Percentiles rank a stretch among this genome's conserved stretches.
Conservation (phyloP, 352 stramenopile genomes). For the Phytophthora macrochlamydospora region DNA sequence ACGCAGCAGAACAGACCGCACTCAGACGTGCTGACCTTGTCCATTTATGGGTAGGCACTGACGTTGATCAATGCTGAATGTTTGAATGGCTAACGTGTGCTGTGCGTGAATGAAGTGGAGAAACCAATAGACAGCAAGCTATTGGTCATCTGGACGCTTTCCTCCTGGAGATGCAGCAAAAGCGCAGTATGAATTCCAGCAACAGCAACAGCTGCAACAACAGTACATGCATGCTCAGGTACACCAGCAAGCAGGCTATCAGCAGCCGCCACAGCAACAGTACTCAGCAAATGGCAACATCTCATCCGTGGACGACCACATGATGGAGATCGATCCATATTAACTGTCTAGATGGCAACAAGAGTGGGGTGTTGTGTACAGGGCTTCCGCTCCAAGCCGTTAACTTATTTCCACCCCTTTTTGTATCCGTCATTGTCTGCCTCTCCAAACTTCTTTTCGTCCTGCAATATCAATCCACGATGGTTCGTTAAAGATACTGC, state of each 20-base stretch:
- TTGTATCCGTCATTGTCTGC: constrained; percentile 81
- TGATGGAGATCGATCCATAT: constrained; percentile 65
- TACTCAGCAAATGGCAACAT: constrained; percentile 16
- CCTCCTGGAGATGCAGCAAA: constrained; percentile 69
- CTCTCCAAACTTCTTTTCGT: constrained; percentile 69
- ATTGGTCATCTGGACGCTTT: constrained; percentile 65
- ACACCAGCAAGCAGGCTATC: constrained; percentile 28
- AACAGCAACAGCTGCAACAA: constrained; percentile 46
- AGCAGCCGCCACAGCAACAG: constrained; percentile 29
- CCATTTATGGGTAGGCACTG: constrained; percentile 68
- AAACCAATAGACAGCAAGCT: constrained; percentile 57
- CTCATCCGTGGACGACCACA: constrained; percentile 45
- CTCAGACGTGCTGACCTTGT: constrained; percentile 54
- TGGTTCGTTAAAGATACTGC: not conserved
- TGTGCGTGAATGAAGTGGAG: constrained; percentile 25
- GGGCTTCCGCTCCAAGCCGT: not conserved
- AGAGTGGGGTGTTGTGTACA: constrained; percentile 15
- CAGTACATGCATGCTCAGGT: constrained; percentile 42
- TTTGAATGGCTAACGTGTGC: constrained; percentile 5
- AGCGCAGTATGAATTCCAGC: constrained; percentile 36
- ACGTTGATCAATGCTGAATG: not conserved
- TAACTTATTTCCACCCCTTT: constrained; percentile 80
- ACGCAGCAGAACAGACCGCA: constrained; percentile 7
- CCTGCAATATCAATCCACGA: constrained; percentile 10
- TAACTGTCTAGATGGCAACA: constrained; percentile 22